These are phyloP conservation scores for Alternaria sp. DNA, from an alignment of 2,329 filamentous ascomycete species.

Conservation along the genomic window DNA sequence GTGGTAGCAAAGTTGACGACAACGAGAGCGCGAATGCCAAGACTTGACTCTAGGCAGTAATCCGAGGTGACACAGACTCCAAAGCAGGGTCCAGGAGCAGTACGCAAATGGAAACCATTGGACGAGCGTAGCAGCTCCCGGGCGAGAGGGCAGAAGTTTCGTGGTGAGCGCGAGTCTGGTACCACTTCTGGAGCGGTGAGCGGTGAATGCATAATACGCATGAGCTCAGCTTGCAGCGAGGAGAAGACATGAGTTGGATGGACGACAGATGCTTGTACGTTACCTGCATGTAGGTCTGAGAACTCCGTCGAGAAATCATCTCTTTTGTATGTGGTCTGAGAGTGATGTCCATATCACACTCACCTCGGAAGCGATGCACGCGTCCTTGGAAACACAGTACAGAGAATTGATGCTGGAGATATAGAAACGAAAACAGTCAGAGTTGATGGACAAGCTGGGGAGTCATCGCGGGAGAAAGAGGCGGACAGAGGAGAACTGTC, in stretches of 20 bases:
- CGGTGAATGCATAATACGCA: not conserved
- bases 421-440: not conserved
- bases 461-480: not conserved
- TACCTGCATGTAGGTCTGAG: not conserved
- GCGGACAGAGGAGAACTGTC: not conserved
- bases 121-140: not conserved
- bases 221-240: not conserved
- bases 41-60: not conserved
- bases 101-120: not conserved
- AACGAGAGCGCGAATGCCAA: not conserved
- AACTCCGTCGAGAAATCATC: not conserved
- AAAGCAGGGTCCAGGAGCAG: not conserved
- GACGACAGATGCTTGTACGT: not conserved
- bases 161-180: not conserved
- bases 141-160: not conserved
- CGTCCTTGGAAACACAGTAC: rapidly evolving
- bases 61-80: not conserved
- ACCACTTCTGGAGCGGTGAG: not conserved
- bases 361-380: not conserved
- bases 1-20: not conserved
- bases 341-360: not conserved
- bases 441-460: not conserved
- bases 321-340: not conserved
- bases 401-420: not conserved
- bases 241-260: not conserved